Percentiles rank a stretch among this genome's conserved stretches.
phyloP scores from a whole-genome alignment of 148 eudicot species.

The Heliamphora exappendiculata region DNA sequence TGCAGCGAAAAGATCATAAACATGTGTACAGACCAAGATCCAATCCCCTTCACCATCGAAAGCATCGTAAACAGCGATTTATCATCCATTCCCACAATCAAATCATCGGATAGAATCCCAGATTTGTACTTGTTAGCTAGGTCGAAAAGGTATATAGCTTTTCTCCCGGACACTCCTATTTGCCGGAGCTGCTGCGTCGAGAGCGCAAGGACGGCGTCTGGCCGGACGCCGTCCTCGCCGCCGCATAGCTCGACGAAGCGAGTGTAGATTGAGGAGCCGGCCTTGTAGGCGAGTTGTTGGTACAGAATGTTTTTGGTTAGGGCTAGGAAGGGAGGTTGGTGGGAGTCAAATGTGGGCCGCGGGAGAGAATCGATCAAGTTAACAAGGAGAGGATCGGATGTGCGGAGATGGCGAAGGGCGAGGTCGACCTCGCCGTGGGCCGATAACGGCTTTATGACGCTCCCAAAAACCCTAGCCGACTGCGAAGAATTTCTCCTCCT shows the following conservation, averaged over 20 bases:
- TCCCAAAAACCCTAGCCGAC: constrained; percentile 12
- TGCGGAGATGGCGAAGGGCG: constrained; percentile 29
- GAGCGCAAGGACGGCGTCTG: constrained; percentile 32
- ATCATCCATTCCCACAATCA: constrained; percentile 44
- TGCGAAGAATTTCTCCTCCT: constrained; percentile 18
- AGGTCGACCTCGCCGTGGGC: constrained; percentile 24
- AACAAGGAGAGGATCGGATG: constrained; percentile 21
- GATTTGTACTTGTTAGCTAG: constrained; percentile 37
- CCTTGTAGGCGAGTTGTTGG: constrained; percentile 47
- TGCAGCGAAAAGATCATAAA: constrained; percentile 49
- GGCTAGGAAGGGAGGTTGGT: constrained; percentile 33
- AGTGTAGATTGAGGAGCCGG: constrained; percentile 36
- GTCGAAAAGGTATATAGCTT: constrained; percentile 38
- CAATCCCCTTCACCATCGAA: neutral
- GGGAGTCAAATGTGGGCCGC: constrained; percentile 28
- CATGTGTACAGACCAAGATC: constrained; percentile 36
- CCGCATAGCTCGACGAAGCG: constrained; percentile 42
- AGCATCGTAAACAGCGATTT: constrained; percentile 18
- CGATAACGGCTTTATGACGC: constrained; percentile 26
- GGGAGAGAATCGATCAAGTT: constrained; percentile 26
- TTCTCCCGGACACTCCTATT: constrained; percentile 37
- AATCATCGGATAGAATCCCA: constrained; percentile 38
- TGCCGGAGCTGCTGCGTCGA: constrained; percentile 27
- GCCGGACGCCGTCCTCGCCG: constrained; percentile 27
- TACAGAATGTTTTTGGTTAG: constrained; percentile 35